Conservation (phyloP, 139 green algal genomes). For the Chlorella ohadii region DNA sequence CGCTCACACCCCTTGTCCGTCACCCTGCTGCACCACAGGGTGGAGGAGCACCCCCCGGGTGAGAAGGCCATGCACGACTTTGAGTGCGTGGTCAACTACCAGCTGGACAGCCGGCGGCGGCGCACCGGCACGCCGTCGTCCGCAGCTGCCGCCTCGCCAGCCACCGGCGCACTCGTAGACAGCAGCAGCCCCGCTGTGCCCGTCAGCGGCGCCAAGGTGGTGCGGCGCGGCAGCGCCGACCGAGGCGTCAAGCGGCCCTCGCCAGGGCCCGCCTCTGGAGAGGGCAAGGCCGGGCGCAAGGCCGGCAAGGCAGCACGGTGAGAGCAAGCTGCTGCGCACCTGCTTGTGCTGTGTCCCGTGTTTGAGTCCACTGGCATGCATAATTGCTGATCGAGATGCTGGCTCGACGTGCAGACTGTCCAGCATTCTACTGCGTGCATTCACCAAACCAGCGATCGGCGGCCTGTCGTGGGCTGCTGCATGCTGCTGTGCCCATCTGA, state of each 20-base stretch:
- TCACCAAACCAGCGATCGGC: too few species aligned
- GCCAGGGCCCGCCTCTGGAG: background rate
- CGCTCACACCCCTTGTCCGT: background rate
- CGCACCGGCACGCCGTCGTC: background rate
- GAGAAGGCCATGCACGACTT: slow-evolving; percentile 63
- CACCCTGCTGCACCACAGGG: slow-evolving; percentile 6
- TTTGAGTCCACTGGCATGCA: too few species aligned
- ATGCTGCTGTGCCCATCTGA: background rate
- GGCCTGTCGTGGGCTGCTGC: too few species aligned
- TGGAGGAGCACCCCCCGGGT: slow-evolving; percentile 60
- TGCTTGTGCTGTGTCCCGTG: background rate
- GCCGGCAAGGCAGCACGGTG: slow-evolving; percentile 13
- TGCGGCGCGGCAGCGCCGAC: background rate
- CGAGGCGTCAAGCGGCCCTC: slow-evolving; percentile 13
- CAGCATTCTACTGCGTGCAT: too few species aligned
- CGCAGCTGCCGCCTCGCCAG: background rate
- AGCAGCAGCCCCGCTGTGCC: background rate
- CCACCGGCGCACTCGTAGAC: background rate
- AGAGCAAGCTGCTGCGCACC: background rate
- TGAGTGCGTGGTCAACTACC: slow-evolving; percentile 44
- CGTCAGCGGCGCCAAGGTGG: background rate
- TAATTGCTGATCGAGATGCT: too few species aligned
- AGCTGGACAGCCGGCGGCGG: slow-evolving; percentile 31
- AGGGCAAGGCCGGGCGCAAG: background rate
- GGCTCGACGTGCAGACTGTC: too few species aligned